Percentiles rank a stretch among this genome's conserved stretches.
Conservation (phyloP, 176 grass and related monocot species). For the Oryza officinalis region DNA sequence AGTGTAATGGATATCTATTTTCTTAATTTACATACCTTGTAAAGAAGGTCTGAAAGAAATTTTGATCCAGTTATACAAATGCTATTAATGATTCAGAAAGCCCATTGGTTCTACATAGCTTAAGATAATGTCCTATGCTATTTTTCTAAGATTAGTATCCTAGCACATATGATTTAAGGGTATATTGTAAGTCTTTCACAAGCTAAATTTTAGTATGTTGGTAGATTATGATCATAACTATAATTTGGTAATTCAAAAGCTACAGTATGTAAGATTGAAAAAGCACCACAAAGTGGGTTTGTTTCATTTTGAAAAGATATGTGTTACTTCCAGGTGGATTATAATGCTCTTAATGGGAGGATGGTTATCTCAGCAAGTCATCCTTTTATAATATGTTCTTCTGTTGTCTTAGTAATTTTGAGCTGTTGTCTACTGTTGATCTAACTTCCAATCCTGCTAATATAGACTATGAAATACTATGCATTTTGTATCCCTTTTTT, state of each 20-base stretch:
- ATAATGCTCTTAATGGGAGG: background rate
- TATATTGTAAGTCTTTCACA: background rate
- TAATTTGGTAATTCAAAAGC: background rate
- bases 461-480: background rate
- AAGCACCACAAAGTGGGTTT: background rate
- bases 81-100: background rate
- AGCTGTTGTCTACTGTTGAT: background rate
- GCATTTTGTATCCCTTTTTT: background rate
- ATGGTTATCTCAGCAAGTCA: background rate
- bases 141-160: background rate
- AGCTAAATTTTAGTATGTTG: background rate
- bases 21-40: conserved; percentile 5
- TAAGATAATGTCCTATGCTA: background rate
- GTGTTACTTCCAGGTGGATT: conserved; percentile 11
- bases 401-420: background rate
- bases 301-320: background rate
- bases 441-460: background rate
- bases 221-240: background rate
- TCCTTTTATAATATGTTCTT: background rate
- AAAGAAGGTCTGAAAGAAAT: background rate
- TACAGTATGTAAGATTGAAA: background rate
- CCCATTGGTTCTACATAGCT: background rate
- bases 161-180: background rate
- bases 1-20: background rate
- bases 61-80: background rate